Evolutionary conservation across 345 rosid species (phyloP).

Genomic region (Aquilaria sinensis): DNA sequence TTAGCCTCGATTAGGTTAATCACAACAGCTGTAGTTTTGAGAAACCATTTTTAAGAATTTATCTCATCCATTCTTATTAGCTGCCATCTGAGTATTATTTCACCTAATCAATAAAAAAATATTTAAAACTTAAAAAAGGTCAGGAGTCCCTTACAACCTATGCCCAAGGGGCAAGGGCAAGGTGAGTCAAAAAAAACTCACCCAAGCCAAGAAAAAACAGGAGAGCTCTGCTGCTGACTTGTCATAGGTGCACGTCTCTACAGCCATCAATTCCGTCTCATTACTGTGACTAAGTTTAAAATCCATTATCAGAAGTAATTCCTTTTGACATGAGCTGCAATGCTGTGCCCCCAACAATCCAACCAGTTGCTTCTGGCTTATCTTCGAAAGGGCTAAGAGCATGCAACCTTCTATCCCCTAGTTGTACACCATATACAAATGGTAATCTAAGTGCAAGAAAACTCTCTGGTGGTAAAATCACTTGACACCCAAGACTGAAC

Average conservation of each 20-base stretch:
- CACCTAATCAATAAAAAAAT: too few relatives aligned
- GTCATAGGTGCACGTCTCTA: slow-evolving; percentile 10
- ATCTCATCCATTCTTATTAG: too few relatives aligned
- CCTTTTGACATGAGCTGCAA: slow-evolving; percentile 58
- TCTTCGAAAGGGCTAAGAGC: slow-evolving; percentile 54
- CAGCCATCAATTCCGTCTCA: slow-evolving; percentile 15
- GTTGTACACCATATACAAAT: slow-evolving; percentile 66
- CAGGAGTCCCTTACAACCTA: too few relatives aligned
- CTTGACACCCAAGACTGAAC: slow-evolving; percentile 61
- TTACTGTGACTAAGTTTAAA: slow-evolving; percentile 18
- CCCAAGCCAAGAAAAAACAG: slow-evolving; percentile 14
- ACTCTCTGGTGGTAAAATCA: slow-evolving; percentile 78
- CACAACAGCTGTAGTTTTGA: too few relatives aligned
- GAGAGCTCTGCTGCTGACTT: slow-evolving; percentile 21
- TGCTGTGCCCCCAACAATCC: slow-evolving; percentile 59
- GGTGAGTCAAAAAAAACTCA: not conserved
- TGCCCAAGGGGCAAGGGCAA: too few relatives aligned
- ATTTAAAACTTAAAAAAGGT: too few relatives aligned
- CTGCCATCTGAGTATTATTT: too few relatives aligned
- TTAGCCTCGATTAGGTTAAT: too few relatives aligned
- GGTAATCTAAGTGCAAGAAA: slow-evolving; percentile 70
- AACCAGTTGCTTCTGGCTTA: slow-evolving; percentile 74
- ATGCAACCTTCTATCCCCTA: slow-evolving; percentile 41
- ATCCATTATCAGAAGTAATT: slow-evolving; percentile 22
- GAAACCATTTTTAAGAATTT: too few relatives aligned